Evolutionary conservation across 2,329 filamentous ascomycete genomes (phyloP), one percentile per base, ranked within the genome.

Genomic region (Clarireedia hainanense): DNA sequence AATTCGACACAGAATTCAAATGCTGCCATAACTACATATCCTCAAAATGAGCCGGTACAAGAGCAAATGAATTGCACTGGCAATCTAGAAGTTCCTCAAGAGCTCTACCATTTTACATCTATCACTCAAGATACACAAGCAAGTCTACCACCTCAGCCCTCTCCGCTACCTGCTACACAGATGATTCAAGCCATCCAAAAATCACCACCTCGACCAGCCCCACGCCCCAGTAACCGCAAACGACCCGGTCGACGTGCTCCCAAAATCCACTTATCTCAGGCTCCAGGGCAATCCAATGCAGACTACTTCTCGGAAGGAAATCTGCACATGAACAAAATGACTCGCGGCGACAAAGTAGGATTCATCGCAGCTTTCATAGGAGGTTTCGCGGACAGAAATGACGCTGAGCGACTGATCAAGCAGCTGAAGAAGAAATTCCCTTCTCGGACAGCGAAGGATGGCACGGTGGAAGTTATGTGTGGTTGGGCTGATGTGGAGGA

Each of bases 291-390:
- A 45, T 15, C 27, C 4, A 15, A 30, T 14, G 46, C 46, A 34
- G 23, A 4, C 24, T 55, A 55, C 15, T 30, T 55, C 15, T 26
- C 20, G 3, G 23, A 27, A 6, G 52, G 24, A 17, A 14, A 24
- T 10, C 9, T 30, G 34, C 20, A 17, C 10, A 27, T 43, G 12
- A 20, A 27, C 17, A 17, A 20, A 2, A 40, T 55, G 2, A 55
- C 30, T 36, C 17, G 52, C 23, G 24, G 23, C 4, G 15, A 5
- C 17, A 36, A 40, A 24, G 34, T 47, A 15, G 42, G 23, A 12
- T 56, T 56, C 23, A 56, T 56, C 5, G 48, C 30, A 4, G 46
- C 27, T 17, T 52, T 56, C 2, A 46, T 56, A 23, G 9, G 9
- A 15, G 54, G 54, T n/a, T 9, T 56, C 9, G 5, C 7, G 15